Evolutionary conservation across 768 basidiomycete genomes (phyloP), one percentile per base, ranked within the genome.

Genomic region (Clavaria fumosa): DNA sequence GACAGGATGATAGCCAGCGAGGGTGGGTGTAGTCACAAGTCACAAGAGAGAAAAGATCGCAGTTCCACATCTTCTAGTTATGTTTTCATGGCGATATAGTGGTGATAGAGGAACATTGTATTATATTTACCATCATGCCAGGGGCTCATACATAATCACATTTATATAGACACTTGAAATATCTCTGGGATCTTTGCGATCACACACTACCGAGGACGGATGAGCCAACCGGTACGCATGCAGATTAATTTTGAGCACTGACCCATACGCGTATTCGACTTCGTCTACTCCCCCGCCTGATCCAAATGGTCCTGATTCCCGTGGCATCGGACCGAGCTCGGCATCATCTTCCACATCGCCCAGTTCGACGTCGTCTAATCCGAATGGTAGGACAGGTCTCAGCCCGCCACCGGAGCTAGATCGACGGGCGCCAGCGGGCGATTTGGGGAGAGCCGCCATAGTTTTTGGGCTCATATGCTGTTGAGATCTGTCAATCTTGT

Each of bases 401-500:
- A 96, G 68, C 10, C 85, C 77, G 19, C 71, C 70, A 23, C 86
- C 86, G 4, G 85, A 81, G 43, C 83, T 86, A 23, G 84, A 83
- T 18, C 89, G 71, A 18, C 90, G 70, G 34, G 66, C 64, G 30
- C 81, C 78, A 11, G 80, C 80, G 12, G 90, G 90, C 0, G 88
- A 91, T 54, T 90, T 90, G 0, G 90, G 84, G 33, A 96, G 63
- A 6, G 88, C 81, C 9, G 84, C 83, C 75, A 96, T 82, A 2
- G 89, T 91, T 58, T 86, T 84, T 3, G 89, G 88, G 45, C 91
- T 93, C 80, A 96, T 83, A 51, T 93, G 90, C 90, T 90, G 45
- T 14, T 26, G 6, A 42, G 38, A 26, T 23, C 26, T 37, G 27
- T 37, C 23, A 39, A 20, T 18, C 11, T 30, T 9, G 38, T n/a